Base-by-base conservation (phyloP, 306 rosid species). In the Alnus glutinosa region DNA sequence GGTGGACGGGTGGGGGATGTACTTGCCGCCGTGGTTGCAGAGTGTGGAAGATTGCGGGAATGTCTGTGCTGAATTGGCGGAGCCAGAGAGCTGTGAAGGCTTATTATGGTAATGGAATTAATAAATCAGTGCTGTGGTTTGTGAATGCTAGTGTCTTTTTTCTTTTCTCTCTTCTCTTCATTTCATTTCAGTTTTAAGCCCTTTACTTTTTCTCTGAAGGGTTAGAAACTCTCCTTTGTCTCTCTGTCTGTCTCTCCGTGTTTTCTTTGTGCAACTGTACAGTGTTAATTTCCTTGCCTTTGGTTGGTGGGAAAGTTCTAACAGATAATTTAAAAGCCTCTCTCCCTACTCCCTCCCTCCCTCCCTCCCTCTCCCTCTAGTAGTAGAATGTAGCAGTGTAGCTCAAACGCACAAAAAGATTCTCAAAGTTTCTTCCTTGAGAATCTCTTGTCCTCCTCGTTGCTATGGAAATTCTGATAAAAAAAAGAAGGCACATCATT, bases 1-100 rank as follows among this genome's bases (percentile, higher is more conserved):
- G 2, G 76, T 48, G 1, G 90, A 91, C 19, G 79, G 84, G 0
- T 96, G 99, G 50, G 72, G 32, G 97, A 81, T 80, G 70, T 88
- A 82, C 42, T 89, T 88, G 52, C 93, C 91, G 42, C 91, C 98
- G 3, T 87, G 90, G 87, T 73, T 89, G 49, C 92, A 81, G 76
- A 75, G 76, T 71, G 39, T 83, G 74, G 91, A 81, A 61, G 90
- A 85, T n/a, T 79, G 51, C 34, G 82, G 71, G 18, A 73, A 49
- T 44, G 68, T n/a, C 1, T 72, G 19, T 30, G 69, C 78, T 36
- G 83, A 68, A 14, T 69, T 81, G 55, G 83, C 82, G 61, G 46
- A 15, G 46, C 34, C 82, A 11, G 83, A 85, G 30, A 47, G 58
- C 70, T 64, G 85, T 74, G 86, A 88, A 79, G 81, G 81, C 55